Evolutionary conservation across 768 basidiomycete genomes (phyloP), one percentile per base, ranked within the genome.

Genomic region (Lactarius vividus): DNA sequence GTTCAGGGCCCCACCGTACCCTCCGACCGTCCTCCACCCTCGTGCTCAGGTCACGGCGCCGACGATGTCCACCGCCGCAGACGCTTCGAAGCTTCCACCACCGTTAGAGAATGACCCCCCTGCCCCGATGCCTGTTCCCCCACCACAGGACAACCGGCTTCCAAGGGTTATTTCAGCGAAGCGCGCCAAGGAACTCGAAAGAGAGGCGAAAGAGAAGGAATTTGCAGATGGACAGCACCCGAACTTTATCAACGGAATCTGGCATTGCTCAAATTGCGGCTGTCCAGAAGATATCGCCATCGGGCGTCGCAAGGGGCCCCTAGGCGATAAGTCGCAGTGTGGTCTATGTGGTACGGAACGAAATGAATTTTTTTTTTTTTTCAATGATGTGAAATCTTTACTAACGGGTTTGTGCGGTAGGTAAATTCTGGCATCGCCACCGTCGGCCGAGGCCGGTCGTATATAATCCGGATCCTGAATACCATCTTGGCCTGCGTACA

Each of bases 231-330:
- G 91, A 9, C 90, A 92, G 73, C 91, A 91, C 72, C 82, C 88
- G 44, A 91, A 93, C 73, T 81, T 85, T 71, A 89, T 94, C 73
- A 80, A 94, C 70, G 93, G 92, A 1, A 82, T 91, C 4, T 97
- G 95, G 95, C 92, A 94, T 77, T 98, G 95, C 74, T 94, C 92
- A 23, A 96, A 94, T 73, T 97, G 93, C 71, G 95, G 95, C 6
- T 91, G 91, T 73, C 95, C 95, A 0, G 94, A 93, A 73, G 85
- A 79, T 71, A 87, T 96, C 64, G 92, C 93, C 3, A 79, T 94
- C 52, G 94, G 94, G 2, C 79, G 92, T 67, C 82, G 94, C 70
- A 96, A 96, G 72, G 94, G 96, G 1, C 94, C 93, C 1, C 79
- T 94, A 56, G 95, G 95, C 9, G 88, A 92, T 73, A 94, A 94